Base-by-base conservation (phyloP, 1,139 yeast genomes). In the Blastobotrys elegans region DNA sequence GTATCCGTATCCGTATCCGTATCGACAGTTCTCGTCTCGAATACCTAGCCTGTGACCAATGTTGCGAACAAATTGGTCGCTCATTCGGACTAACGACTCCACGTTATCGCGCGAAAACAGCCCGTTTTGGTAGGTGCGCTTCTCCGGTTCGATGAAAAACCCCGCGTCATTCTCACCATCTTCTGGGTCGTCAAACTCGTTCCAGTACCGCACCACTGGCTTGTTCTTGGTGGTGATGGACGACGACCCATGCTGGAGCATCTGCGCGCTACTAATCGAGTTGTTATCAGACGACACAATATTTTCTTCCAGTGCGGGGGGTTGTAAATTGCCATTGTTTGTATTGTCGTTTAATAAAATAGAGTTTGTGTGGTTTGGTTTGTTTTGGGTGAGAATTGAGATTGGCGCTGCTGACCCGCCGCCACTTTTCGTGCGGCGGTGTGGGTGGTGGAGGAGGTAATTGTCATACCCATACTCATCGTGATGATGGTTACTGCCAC, bases 171-270 rank as follows among this genome's bases (percentile, higher is more conserved):
- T 68, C 18, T 62, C 70, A 27, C 68, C 74, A 24, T 75, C 80
- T 32, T 78, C 80, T 1, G 80, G 83, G 56, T 81, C 76, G 58
- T 82, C 88, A 60, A 82, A 82, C 62, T 82, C 88, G 59, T 82
- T 82, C 88, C 88, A 82, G 59, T 82, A 82, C 43, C 84, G 67
- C 16, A 72, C 66, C 42, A 68, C 63, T 42, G 65, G 70, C 53
- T 66, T 61, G 3, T 64, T 61, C 11, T 13, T n/a, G 22, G 34
- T 8, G 26, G 41, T n/a, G 22, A 31, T 8, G 26, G 41, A 18
- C 37, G 48, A 2, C 40, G 43, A 21, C 17, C 7, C 22, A 17
- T 20, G 26, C 26, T 20, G 16, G 14, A 18, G 17, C 38, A 46
- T 37, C 32, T 47, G 42, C 6, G 37, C 40, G 16, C 44, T 36